A percentile compares a stretch with the other conserved stretches of the same genome.
These are phyloP conservation scores for Scleroderma bovista DNA, from an alignment of 768 basidiomycete genomes.

Conservation along the genomic window DNA sequence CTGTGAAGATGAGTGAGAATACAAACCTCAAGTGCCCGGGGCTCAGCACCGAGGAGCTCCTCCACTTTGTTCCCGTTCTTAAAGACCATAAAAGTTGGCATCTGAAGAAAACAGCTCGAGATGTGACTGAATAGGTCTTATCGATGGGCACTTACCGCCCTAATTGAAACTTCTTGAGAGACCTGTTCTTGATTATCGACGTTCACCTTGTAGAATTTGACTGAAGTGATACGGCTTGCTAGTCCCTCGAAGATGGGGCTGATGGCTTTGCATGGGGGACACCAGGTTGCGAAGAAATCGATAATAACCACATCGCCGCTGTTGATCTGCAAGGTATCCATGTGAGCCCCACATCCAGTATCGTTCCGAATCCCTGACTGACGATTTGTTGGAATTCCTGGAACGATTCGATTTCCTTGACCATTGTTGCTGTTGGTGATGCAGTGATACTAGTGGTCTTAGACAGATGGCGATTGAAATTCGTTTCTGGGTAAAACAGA, in stretches of 20 bases:
- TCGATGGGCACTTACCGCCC: background rate
- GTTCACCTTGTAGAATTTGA: constrained; percentile 69
- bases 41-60: background rate
- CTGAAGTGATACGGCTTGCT: constrained; percentile 5
- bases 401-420: too few relatives aligned
- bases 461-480: too few relatives aligned
- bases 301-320: too few relatives aligned
- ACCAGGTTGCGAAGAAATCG: background rate
- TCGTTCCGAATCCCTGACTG: background rate
- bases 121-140: background rate
- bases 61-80: constrained; percentile 2
- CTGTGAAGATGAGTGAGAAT: too few relatives aligned
- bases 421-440: too few relatives aligned
- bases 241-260: constrained; percentile 2
- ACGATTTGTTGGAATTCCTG: too few relatives aligned
- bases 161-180: constrained; percentile 41
- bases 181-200: constrained; percentile 50
- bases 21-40: too few relatives aligned
- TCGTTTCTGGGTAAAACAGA: too few relatives aligned
- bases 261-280: background rate
- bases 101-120: background rate
- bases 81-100: constrained; percentile 3
- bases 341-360: too few relatives aligned
- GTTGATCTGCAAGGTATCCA: too few relatives aligned
- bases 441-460: too few relatives aligned